These are phyloP conservation scores for Backusella westeae DNA, from an alignment of 192 early-diverging fungal genomes.

Conservation along the genomic window DNA sequence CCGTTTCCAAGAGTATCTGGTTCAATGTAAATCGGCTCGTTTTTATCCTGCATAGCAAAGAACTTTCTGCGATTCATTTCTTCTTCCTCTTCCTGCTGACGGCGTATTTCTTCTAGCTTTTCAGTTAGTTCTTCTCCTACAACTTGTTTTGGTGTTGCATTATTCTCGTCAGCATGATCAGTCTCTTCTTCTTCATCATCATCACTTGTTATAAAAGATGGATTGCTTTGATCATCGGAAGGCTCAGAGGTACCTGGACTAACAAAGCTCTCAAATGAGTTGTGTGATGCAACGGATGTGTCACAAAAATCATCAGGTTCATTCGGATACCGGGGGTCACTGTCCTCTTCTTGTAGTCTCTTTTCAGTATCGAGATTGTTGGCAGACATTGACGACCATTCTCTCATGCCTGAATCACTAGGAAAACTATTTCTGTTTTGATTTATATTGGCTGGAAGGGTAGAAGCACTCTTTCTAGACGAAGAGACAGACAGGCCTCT, in stretches of 20 bases:
- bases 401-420: constrained; percentile 11
- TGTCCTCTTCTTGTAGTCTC: constrained; percentile 15
- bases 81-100: constrained; percentile 33
- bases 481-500: neutral
- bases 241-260: constrained; percentile 30
- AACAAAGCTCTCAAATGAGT: constrained; percentile 33
- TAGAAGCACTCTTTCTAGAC: constrained; percentile 8
- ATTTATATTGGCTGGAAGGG: constrained; percentile 13
- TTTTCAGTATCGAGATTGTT: neutral
- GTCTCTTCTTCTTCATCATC: neutral
- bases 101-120: constrained; percentile 23
- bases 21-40: neutral
- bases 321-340: neutral
- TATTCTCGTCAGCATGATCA: neutral
- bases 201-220: neutral
- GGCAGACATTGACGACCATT: neutral
- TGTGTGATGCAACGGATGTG: constrained; percentile 14
- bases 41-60: constrained; percentile 8
- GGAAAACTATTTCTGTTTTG: constrained; percentile 27
- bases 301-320: neutral
- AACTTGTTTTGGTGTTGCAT: neutral
- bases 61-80: constrained; percentile 24
- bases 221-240: constrained; percentile 20
- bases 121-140: neutral
- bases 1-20: neutral